Evolutionary conservation across 257 asterid genomes (phyloP).

Genomic region (Capsicum baccatum): DNA sequence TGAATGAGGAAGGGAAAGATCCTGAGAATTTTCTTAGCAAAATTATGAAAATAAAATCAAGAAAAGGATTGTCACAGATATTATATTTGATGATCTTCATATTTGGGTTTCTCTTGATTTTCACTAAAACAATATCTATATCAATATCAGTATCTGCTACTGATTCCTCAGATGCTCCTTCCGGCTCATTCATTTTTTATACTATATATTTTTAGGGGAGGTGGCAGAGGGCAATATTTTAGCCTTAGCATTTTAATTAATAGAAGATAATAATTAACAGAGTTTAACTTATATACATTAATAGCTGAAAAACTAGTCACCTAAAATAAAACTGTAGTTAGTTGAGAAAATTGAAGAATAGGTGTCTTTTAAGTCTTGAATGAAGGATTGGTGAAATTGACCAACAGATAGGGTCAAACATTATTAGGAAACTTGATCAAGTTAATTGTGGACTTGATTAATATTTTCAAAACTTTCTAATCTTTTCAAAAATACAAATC

Average conservation of each 20-base stretch:
- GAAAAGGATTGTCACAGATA: constrained; percentile 45
- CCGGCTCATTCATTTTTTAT: background rate
- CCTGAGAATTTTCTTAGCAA: background rate
- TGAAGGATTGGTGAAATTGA: too few species aligned
- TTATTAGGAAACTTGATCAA: too few species aligned
- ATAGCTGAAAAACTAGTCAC: background rate
- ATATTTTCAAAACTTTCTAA: too few species aligned
- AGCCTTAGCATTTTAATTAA: background rate
- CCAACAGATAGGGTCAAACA: too few species aligned
- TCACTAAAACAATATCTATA: background rate
- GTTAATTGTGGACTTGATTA: too few species aligned
- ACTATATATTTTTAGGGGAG: background rate
- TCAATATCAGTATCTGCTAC: background rate
- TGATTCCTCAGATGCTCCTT: background rate
- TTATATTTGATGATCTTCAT: constrained; percentile 51
- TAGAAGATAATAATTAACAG: background rate
- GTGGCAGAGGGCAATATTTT: background rate
- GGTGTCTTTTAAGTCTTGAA: too few species aligned
- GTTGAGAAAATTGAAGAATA: background rate
- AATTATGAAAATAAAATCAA: background rate
- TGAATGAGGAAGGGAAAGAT: background rate
- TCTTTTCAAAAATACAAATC: too few species aligned
- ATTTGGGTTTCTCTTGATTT: background rate
- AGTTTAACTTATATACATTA: background rate
- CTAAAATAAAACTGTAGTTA: background rate